Base-by-base conservation (phyloP, 2,329 filamentous ascomycete genomes). In the Rhynchosporium secalis region DNA sequence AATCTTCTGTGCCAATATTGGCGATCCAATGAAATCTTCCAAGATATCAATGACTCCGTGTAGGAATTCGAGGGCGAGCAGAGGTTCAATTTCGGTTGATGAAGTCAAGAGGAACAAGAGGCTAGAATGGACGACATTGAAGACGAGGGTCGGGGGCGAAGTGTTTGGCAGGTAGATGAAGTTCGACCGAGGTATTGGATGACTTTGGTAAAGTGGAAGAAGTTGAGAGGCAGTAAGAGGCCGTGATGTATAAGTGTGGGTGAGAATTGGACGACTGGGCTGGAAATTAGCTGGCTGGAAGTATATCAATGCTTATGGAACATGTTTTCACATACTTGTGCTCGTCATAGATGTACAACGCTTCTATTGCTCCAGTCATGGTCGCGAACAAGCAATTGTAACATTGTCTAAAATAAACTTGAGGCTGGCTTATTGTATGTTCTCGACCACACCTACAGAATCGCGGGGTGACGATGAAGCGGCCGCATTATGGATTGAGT, bases 301-400 rank as follows among this genome's bases (percentile, higher is more conserved):
- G 89, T 85, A 72, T 85, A 88, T 77, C 92, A 96, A 10, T 10
- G n/a, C 5, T 6, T 36, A 36, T 36, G 69, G 29, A 38, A 47
- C 38, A 57, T 72, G 45, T 52, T 45, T 47, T 62, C 64, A 60
- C 83, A 73, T 80, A 96, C 93, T 93, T 92, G 78, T 93, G 87
- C 81, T 97, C 93, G 84, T 98, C 93, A 77, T 90, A 97, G 75
- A 99, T 92, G 81, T 98, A 94, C 73, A 99, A 83, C 75, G 94
- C 95, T 81, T 98, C 94, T 74, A 99, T 90, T 74, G 90, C 86
- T 79, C 91, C 87, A 79, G 85, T 91, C 90, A 93, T 94, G 75
- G 77, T 87, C 60, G 62, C 55, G 47, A 31, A 54, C 41, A 45
- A 36, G 29, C 33, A 63, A 58, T 45, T 63, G 65, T 62, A 54